Evolutionary conservation across 2,329 filamentous ascomycete species (phyloP), one percentile per base, ranked within the genome.

Genomic region (Alternaria sp.): DNA sequence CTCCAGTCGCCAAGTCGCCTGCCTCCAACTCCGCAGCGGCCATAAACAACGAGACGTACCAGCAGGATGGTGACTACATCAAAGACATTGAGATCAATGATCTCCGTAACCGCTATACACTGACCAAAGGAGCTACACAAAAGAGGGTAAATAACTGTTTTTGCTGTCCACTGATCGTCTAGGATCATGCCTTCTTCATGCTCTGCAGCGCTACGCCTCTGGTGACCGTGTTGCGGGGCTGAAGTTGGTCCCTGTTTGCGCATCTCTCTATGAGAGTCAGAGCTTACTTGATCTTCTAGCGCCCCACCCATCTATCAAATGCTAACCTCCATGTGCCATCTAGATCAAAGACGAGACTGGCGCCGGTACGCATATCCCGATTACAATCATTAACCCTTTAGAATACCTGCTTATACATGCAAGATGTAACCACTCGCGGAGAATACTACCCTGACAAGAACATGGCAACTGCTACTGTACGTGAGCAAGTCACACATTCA

Each of bases 271-370:
- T 74, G 72, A 77, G 72, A 76, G 77, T 70, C 56, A 75, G 75
- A 81, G 81, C 82, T 85, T 81, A 84, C 82, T 75, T 72, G 77
- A 75, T 71, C 73, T 73, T 78, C 64, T 78, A 79, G 76, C 76
- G 73, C 73, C 75, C 73, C 73, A 70, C 70, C 71, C 88, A 88
- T 88, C 92, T 89, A 88, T 66, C 91, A 92, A 89, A 88, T 95
- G 93, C 94, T 98, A 89, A 97, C 94, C 88, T 89, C 86, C 83
- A 82, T 90, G 86, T 95, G 89, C 88, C 82, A 91, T 91, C 75
- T 94, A 99, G 95, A 99, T 99, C 77, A 96, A 97, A 90, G 94
- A 97, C 85, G 93, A 97, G 77, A 98, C 94, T 89, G 95, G 95
- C 87, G 94, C 95, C 87, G 95, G 95, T 99, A 99, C 89, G 94